phyloP scores from a whole-genome alignment of 2,329 filamentous ascomycete genomes.

The Stemphylium lycopersici region DNA sequence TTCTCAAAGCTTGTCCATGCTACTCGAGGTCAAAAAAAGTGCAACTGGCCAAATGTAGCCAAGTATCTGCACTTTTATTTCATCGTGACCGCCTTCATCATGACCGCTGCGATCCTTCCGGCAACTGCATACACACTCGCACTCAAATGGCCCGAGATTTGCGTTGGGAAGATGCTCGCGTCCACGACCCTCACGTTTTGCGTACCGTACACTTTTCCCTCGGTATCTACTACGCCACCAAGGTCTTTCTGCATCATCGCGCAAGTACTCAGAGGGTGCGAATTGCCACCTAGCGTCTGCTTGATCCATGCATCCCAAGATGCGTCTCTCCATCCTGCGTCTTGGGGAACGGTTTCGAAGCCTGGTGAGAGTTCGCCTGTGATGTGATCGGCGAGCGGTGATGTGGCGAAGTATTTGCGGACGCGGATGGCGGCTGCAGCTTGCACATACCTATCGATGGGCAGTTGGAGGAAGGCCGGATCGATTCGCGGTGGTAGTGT shows the following conservation, averaged over 20 bases:
- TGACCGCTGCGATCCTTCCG: slow-evolving; percentile 26
- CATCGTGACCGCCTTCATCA: no score
- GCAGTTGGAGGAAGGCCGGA: slow-evolving; percentile 52
- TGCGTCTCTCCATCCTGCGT: slow-evolving; percentile 20
- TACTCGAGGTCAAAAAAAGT: no score
- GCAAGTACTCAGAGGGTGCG: slow-evolving; percentile 43
- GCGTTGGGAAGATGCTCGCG: slow-evolving; percentile 45
- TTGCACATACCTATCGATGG: slow-evolving; percentile 47
- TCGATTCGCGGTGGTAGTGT: slow-evolving; percentile 49
- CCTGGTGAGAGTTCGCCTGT: slow-evolving; percentile 29
- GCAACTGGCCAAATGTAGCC: no score
- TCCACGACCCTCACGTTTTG: slow-evolving; percentile 46
- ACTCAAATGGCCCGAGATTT: slow-evolving; percentile 45
- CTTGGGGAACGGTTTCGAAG: slow-evolving; percentile 26
- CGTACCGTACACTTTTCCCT: slow-evolving; percentile 44
- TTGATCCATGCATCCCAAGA: slow-evolving; percentile 36
- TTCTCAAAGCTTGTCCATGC: no score
- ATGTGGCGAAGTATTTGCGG: slow-evolving; percentile 37
- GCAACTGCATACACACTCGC: slow-evolving; percentile 48
- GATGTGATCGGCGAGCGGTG: slow-evolving; percentile 32
- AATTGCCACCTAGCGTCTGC: slow-evolving; percentile 29
- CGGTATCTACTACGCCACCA: slow-evolving; percentile 44
- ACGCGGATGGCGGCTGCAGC: slow-evolving; percentile 41
- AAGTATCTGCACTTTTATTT: no score
- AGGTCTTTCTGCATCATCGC: slow-evolving; percentile 43